Evolutionary conservation across 2,329 filamentous ascomycete species (phyloP).

Genomic region (Aureobasidium pullulans): DNA sequence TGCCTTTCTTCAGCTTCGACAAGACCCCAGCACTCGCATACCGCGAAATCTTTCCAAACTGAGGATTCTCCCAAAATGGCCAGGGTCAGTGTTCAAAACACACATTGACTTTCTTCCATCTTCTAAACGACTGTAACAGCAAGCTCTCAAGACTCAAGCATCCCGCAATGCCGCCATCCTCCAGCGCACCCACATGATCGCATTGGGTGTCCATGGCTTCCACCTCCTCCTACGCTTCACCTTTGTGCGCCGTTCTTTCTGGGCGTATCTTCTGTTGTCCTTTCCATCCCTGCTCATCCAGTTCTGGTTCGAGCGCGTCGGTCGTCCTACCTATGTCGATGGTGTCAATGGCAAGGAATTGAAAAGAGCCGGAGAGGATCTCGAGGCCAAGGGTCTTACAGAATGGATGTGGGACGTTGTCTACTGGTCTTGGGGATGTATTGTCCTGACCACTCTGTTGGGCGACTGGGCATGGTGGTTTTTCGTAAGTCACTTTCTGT

Average conservation of each 20-base stretch:
- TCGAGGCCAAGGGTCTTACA: conserved; percentile 78
- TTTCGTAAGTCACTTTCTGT: conserved; percentile 34
- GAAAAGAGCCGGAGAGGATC: conserved; percentile 73
- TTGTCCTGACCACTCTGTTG: conserved; percentile 63
- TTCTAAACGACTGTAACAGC: conserved; percentile 26
- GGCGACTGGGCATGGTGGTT: conserved; percentile 74
- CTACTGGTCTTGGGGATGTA: conserved; percentile 84
- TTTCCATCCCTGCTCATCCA: conserved; percentile 71
- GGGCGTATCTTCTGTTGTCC: conserved; percentile 66
- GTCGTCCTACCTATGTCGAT: conserved; percentile 66
- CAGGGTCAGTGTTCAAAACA: background rate
- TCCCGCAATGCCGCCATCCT: conserved; percentile 71
- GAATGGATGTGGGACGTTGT: conserved; percentile 98
- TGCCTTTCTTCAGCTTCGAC: background rate
- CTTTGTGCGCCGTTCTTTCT: conserved; percentile 43
- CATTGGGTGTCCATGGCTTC: conserved; percentile 61
- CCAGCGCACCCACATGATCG: conserved; percentile 72
- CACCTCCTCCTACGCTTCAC: conserved; percentile 66
- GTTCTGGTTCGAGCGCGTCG: conserved; percentile 75
- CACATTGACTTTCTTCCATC: background rate
- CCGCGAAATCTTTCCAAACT: background rate
- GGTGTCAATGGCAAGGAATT: conserved; percentile 53
- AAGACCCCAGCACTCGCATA: background rate
- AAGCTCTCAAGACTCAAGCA: conserved; percentile 56
- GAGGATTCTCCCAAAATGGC: background rate